Evolutionary conservation across 1,284 basidiomycete species (phyloP).

Genomic region (Cryptococcus wingfieldii): DNA sequence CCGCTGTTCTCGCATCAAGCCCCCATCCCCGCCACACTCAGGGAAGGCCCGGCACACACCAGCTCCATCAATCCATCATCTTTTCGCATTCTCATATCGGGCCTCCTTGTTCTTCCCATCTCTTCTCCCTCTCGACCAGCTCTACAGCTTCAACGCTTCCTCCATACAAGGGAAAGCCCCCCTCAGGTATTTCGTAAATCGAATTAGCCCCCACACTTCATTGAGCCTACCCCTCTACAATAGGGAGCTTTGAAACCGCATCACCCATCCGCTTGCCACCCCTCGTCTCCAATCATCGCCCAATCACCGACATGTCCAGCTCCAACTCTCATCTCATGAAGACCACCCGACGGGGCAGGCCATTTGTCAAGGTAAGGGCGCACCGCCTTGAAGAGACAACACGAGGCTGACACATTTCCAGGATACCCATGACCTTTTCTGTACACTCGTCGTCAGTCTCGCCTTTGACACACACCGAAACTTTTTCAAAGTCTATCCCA

Average conservation of each 20-base stretch:
- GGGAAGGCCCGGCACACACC: background rate
- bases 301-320: slow-evolving; percentile 24
- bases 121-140: background rate
- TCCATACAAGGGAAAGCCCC: background rate
- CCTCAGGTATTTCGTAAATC: too few species aligned
- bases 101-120: background rate
- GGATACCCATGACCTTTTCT: slow-evolving; percentile 98
- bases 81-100: background rate
- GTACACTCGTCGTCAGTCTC: slow-evolving; percentile 91
- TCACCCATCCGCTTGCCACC: background rate
- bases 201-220: background rate
- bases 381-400: background rate
- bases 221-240: background rate
- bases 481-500: slow-evolving; percentile 90
- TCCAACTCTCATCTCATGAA: slow-evolving; percentile 83
- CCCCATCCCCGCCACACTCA: background rate
- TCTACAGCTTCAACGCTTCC: background rate
- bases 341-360: slow-evolving; percentile 87
- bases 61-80: too few species aligned
- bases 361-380: slow-evolving; percentile 74
- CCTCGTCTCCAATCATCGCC: background rate
- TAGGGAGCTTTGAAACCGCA: background rate
- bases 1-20: too few species aligned
- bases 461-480: slow-evolving; percentile 84
- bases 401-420: slow-evolving; percentile 42